A percentile compares a stretch with the other conserved stretches of the same genome.
These are phyloP conservation scores for Ilyonectria sp. DNA, from an alignment of 2,329 filamentous ascomycete genomes.

Conservation along the genomic window DNA sequence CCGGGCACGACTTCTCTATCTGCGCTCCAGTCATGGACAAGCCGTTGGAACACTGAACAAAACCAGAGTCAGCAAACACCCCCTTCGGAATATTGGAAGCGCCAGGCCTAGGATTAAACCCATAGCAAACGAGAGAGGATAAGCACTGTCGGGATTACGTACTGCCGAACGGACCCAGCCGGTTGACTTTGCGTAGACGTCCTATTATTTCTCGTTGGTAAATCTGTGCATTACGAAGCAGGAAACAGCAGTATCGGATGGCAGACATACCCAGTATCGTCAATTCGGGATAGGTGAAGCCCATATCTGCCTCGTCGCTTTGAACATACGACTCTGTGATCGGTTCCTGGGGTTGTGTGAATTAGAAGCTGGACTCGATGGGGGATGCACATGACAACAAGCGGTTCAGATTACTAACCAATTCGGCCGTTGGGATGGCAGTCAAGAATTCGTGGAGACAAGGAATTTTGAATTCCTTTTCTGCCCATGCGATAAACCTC, in stretches of 20 bases:
- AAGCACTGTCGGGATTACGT: neutral
- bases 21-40: constrained; percentile 57
- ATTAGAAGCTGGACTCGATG: neutral
- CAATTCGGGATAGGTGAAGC: constrained; percentile 60
- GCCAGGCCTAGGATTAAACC: too few species aligned
- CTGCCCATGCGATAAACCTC: constrained; percentile 73
- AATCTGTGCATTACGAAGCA: neutral
- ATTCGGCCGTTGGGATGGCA: constrained; percentile 69
- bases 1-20: constrained; percentile 31
- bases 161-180: neutral
- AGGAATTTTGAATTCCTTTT: constrained; percentile 70
- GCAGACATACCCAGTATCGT: constrained; percentile 38
- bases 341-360: constrained; percentile 46
- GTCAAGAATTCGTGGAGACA: constrained; percentile 75
- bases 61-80: neutral
- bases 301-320: constrained; percentile 60
- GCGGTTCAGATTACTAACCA: constrained; percentile 36
- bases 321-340: constrained; percentile 56
- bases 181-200: neutral
- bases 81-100: too few species aligned
- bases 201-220: neutral
- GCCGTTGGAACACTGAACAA: constrained; percentile 52
- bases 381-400: neutral
- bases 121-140: neutral
- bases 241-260: too few species aligned